Evolutionary conservation across 305 asterid species (phyloP), one percentile per base, ranked within the genome.

Genomic region (Fraxinus albicans): DNA sequence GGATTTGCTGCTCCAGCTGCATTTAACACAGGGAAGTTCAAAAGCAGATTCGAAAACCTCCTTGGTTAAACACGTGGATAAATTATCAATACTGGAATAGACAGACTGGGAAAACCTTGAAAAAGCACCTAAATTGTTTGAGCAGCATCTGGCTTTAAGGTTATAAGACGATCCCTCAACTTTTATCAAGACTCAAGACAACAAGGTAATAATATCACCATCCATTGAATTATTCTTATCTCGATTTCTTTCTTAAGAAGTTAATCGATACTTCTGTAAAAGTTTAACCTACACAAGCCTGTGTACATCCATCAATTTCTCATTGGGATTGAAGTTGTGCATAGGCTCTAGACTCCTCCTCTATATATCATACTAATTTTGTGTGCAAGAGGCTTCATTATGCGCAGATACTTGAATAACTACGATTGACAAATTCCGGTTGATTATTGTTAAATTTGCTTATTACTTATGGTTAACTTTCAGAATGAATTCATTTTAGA

Each of bases 1-100:
- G 17, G 86, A 95, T 95, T 84, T 92, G 94, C 76, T 88, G 91
- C 87, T 94, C 98, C 79, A 95, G 89, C 99, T 94, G 84, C 93
- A 91, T 73, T 82, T 35, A 65, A 55, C 13, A 73, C 25, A 80
- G 19, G 19, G 1, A 8, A 10, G 40, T 29, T 31, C 9, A 73
- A 53, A 53, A 17, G 23, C 63, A 17, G 63, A 53, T 53, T 53
- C 23, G 8, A 53, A 53, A 53, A 53, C 63, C 23, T 53, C 8
- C 23, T 17, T 17, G 63, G 63, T 53, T n/a, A 5, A 53, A 53
- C 63, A 17, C 17, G 63, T n/a, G 63, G 63, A 53, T 5, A 53
- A 53, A 53, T 53, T 53, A 53, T 58, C 69, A 19, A 58, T 19
- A 58, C 67, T 17, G 29, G 69, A 58, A 10, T 6, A 58, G 29